Evolutionary conservation across 257 asterid genomes (phyloP), one percentile per base, ranked within the genome.

Genomic region (Vinca minor): DNA sequence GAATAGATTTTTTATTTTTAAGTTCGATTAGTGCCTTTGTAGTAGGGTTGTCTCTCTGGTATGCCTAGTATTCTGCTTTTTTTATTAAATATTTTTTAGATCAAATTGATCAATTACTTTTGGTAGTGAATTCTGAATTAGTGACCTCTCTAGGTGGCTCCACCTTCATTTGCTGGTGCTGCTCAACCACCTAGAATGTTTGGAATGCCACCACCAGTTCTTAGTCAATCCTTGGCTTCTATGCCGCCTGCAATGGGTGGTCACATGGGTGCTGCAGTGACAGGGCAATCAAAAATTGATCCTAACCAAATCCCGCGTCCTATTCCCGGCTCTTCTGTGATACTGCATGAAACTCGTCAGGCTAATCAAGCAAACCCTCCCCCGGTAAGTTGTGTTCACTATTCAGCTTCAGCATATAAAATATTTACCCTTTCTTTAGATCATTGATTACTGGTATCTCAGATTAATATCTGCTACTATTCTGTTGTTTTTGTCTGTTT

Each of bases 331-430:
- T 81, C 93, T 71, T 39, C 86, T 35, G 82, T 84, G 64, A 76
- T 86, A 79, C 59, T 81, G 72, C 92, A 93, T 69, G 99, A 93
- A 77, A 93, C 97, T 52, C 99, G 97, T 71, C 95, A 84, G 79
- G 89, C 82, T 41, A 93, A 93, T 79, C 99, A 93, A 82, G 96
- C 97, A n/a, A 93, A 89, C 69, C 94, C 91, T 62, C 99, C 99
- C 61, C 99, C 97, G 82, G 99, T 93, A 87, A 80, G 66, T 62
- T 29, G 21, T 66, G 7, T 7, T 31, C 53, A 32, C 38, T 17
- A 35, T 26, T 62, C 28, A 50, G 23, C 42, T 26, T 62, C 28
- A 50, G 23, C 42, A 68, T 13, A 38, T 21, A 55, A 55, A 55
- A 26, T 13, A 11, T 11, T n/a, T n/a, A n/a, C n/a, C 18, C 47